These are phyloP conservation scores for Zygotorulaspora sp. DNA, from an alignment of 805 yeast species.

Conservation along the genomic window DNA sequence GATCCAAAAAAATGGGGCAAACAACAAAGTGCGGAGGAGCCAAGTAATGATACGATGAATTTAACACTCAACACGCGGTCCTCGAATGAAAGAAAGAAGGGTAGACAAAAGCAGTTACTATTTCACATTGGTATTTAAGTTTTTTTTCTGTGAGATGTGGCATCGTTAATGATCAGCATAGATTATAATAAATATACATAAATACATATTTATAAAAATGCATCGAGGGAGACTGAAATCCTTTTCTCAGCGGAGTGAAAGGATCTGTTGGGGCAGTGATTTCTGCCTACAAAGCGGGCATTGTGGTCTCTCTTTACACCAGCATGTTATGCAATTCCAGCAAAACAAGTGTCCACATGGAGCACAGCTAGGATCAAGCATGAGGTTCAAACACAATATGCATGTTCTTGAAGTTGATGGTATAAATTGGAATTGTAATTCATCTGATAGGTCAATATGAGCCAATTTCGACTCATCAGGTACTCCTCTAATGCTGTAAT, in stretches of 20 bases:
- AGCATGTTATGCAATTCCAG: constrained; percentile 84
- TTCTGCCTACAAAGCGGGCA: constrained; percentile 89
- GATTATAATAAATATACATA: no score
- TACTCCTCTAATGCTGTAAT: constrained; percentile 7
- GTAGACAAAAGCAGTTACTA: constrained; percentile 50
- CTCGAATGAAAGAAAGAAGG: constrained; percentile 35
- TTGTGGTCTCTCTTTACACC: constrained; percentile 83
- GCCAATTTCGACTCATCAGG: constrained; percentile 12
- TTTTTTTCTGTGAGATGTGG: no score
- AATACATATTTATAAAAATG: no score
- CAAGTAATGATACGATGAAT: constrained; percentile 10
- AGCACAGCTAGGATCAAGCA: constrained; percentile 80
- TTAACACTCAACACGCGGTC: constrained; percentile 15
- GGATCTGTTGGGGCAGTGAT: constrained; percentile 41
- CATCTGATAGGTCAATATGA: constrained; percentile 53
- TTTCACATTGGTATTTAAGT: constrained; percentile 47
- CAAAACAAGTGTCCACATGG: constrained; percentile 92
- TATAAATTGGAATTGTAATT: constrained; percentile 56
- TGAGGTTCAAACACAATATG: constrained; percentile 74
- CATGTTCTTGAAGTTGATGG: constrained; percentile 70
- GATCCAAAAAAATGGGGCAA: constrained; percentile 39
- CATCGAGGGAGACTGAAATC: no score
- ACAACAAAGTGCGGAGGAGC: constrained; percentile 2
- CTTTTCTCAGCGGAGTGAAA: constrained; percentile 39
- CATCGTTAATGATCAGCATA: no score